A percentile compares a stretch with the other conserved stretches of the same genome.
Conservation (phyloP, 768 basidiomycete genomes). For the Suillus clintonianus region DNA sequence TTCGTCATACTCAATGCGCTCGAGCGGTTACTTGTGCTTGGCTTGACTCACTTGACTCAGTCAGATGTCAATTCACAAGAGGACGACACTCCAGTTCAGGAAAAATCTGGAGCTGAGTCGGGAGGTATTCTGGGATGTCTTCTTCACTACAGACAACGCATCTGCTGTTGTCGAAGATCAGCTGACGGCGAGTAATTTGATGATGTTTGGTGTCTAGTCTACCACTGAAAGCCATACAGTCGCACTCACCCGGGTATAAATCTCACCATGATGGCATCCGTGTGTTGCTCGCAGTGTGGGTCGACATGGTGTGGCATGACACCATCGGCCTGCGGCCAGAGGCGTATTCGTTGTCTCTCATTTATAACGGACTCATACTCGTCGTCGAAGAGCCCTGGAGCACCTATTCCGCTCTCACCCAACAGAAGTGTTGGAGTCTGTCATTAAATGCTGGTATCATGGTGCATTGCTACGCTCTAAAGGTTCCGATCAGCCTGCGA, state of each 20-base stretch:
- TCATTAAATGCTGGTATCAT: slow-evolving; percentile 81
- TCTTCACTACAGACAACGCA: slow-evolving; percentile 76
- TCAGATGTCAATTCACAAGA: slow-evolving; percentile 51
- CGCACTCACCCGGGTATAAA: slow-evolving; percentile 72
- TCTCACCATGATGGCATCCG: slow-evolving; percentile 81
- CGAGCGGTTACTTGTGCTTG: slow-evolving; percentile 79
- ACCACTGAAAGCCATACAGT: slow-evolving; percentile 31
- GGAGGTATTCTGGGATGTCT: slow-evolving; percentile 83
- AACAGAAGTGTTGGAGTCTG: slow-evolving; percentile 78
- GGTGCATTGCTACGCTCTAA: slow-evolving; percentile 48
- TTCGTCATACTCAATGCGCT: slow-evolving; percentile 82
- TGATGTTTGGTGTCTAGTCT: neutral
- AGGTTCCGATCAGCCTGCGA: slow-evolving; percentile 41
- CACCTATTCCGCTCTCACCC: slow-evolving; percentile 82
- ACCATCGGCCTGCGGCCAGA: slow-evolving; percentile 50
- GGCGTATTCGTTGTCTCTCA: slow-evolving; percentile 68
- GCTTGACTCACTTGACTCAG: slow-evolving; percentile 62
- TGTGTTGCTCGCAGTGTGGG: slow-evolving; percentile 79
- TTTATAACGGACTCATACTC: slow-evolving; percentile 66
- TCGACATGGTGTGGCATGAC: slow-evolving; percentile 52
- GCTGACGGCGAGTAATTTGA: slow-evolving; percentile 48
- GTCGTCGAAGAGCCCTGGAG: slow-evolving; percentile 81
- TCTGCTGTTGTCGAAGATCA: slow-evolving; percentile 52
- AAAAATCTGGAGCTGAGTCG: slow-evolving; percentile 54
- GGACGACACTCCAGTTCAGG: slow-evolving; percentile 54